A percentile compares a stretch with the other conserved stretches of the same genome.
These are phyloP conservation scores for Thermothelomyces thermophilus DNA, from an alignment of 2,329 filamentous ascomycete genomes.

Conservation along the genomic window DNA sequence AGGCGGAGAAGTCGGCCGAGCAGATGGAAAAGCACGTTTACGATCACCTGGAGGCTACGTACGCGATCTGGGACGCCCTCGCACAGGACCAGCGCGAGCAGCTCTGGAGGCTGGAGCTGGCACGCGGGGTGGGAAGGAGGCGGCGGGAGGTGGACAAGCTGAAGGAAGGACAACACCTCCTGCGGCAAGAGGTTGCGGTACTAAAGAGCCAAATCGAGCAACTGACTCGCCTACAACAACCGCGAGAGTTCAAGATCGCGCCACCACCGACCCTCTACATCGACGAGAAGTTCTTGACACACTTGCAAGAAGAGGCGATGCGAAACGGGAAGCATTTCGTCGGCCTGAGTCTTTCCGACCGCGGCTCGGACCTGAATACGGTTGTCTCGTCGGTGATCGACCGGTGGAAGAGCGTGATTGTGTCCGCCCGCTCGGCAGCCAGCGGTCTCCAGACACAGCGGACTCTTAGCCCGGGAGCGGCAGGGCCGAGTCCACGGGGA, in stretches of 20 bases:
- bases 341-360: conserved; percentile 45
- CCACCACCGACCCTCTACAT: conserved; percentile 48
- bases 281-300: conserved; percentile 41
- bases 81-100: conserved; percentile 49
- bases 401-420: conserved; percentile 56
- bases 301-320: conserved; percentile 41
- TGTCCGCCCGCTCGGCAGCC: conserved; percentile 40
- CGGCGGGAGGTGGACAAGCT: conserved; percentile 49
- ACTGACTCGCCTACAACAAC: conserved; percentile 52
- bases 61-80: conserved; percentile 66
- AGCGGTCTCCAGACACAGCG: conserved; percentile 45
- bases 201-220: conserved; percentile 54
- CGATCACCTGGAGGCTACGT: conserved; percentile 72
- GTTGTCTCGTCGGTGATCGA: conserved; percentile 50
- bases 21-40: conserved; percentile 62
- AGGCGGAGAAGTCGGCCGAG: conserved; percentile 47
- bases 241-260: conserved; percentile 50
- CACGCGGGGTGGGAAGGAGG: conserved; percentile 51
- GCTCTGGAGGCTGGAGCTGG: conserved; percentile 56
- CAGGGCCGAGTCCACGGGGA: conserved; percentile 1
- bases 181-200: conserved; percentile 51
- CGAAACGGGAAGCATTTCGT: conserved; percentile 33
- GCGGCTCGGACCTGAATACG: conserved; percentile 45
- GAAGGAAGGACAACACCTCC: conserved; percentile 41
- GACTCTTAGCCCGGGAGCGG: conserved; percentile 33